Conservation (phyloP, 1,284 basidiomycete species). For the Leccinum solheimii region DNA sequence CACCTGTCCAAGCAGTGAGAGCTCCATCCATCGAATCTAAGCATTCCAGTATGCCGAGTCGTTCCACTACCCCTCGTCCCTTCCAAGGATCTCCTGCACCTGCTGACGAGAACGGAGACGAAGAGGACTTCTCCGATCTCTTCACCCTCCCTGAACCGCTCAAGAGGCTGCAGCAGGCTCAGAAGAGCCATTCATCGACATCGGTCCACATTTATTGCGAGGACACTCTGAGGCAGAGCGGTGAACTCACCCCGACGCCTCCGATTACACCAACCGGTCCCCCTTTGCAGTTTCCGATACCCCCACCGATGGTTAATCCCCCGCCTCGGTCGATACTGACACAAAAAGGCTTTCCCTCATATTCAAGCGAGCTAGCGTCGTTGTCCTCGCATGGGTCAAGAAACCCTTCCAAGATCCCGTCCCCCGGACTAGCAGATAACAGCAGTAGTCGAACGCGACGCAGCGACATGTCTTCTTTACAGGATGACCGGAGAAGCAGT, state of each 20-base stretch:
- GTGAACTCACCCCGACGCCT: conserved; percentile 26
- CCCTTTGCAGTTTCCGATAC: conserved; percentile 36
- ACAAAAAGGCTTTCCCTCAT: conserved; percentile 13
- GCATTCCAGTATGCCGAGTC: conserved; percentile 27
- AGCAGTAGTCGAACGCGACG: conserved; percentile 1
- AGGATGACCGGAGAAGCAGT: conserved; percentile 20
- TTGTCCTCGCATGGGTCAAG: conserved; percentile 28
- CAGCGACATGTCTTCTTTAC: conserved; percentile 20
- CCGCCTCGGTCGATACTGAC: conserved; percentile 14
- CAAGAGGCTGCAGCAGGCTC: conserved; percentile 16
- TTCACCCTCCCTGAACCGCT: conserved; percentile 30
- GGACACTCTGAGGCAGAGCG: conserved; percentile 20
- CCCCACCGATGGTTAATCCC: conserved; percentile 23
- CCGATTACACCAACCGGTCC: conserved; percentile 32
- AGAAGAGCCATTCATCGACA: conserved; percentile 19
- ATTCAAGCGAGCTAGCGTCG: conserved; percentile 26
- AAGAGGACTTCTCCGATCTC: conserved; percentile 37
- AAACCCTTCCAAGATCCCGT: conserved; percentile 15
- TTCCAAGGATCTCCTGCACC: conserved; percentile 12
- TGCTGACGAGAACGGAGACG: conserved; percentile 19
- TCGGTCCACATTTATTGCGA: conserved; percentile 15
- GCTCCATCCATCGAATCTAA: conserved; percentile 30
- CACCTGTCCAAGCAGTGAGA: conserved; percentile 21
- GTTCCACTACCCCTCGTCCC: conserved; percentile 35
- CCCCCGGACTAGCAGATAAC: conserved; percentile 17